Percentiles rank a stretch among this genome's conserved stretches.
Conservation (phyloP, 169 alveolate genomes). For the Blepharisma undulans region DNA sequence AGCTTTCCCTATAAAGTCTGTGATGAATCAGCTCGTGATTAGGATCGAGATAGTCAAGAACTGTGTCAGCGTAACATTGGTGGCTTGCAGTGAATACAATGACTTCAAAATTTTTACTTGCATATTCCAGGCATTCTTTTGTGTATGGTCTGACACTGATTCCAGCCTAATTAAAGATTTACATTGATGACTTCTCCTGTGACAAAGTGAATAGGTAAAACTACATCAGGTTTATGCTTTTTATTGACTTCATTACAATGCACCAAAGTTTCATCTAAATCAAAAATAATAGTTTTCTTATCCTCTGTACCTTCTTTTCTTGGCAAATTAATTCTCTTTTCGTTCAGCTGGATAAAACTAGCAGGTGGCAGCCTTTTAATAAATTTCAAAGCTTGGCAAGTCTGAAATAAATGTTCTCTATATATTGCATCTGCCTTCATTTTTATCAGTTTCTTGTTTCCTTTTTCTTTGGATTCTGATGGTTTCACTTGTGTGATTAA, state of each 20-base stretch:
- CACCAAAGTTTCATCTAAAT: conserved; percentile 86
- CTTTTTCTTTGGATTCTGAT: background rate
- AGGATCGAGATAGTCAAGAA: conserved; percentile 84
- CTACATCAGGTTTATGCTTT: conserved; percentile 41
- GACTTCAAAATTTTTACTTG: conserved; percentile 75
- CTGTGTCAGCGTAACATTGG: conserved; percentile 82
- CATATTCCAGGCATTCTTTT: conserved; percentile 63
- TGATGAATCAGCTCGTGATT: conserved; percentile 61
- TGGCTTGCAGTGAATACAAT: conserved; percentile 85
- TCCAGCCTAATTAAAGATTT: conserved; percentile 54
- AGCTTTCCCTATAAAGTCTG: conserved; percentile 77
- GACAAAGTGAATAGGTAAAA: conserved; percentile 59
- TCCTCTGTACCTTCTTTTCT: conserved; percentile 4
- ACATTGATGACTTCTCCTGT: conserved; percentile 66
- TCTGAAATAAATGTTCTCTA: conserved; percentile 34
- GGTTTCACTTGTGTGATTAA: background rate
- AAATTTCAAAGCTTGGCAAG: conserved; percentile 40
- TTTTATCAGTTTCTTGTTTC: background rate
- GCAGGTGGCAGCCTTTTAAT: background rate
- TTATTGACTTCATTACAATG: conserved; percentile 67
- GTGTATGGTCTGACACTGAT: conserved; percentile 80
- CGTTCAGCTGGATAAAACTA: background rate
- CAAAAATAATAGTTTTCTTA: conserved; percentile 72
- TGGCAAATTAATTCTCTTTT: conserved; percentile 29
- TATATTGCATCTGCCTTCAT: conserved; percentile 23